Evolutionary conservation across 225 moss, liverwort and hornwort species (phyloP).

Genomic region (Sphagnum tenellum): DNA sequence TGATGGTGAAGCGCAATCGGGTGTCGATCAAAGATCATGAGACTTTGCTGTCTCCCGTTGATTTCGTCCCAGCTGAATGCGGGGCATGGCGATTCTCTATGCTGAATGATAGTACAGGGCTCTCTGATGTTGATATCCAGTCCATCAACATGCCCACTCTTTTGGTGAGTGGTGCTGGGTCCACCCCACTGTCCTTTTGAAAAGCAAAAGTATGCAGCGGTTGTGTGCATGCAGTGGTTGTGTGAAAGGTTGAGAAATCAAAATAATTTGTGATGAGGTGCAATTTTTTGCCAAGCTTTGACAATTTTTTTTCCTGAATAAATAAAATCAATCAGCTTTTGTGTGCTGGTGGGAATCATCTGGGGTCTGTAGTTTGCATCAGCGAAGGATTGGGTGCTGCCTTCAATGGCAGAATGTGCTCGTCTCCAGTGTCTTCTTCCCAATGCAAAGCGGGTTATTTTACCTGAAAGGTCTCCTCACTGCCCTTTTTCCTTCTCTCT

Average conservation of each 20-base stretch:
- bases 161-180: constrained; percentile 33
- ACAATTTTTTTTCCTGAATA: too few species aligned
- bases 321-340: too few species aligned
- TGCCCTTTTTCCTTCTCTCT: too few species aligned
- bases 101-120: constrained; percentile 71
- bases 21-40: constrained; percentile 53
- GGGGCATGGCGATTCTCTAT: constrained; percentile 85
- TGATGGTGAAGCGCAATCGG: constrained; percentile 71
- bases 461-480: constrained; percentile 53
- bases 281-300: too few species aligned
- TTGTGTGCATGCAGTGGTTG: too few species aligned
- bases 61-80: constrained; percentile 73
- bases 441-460: constrained; percentile 60
- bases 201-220: too few species aligned
- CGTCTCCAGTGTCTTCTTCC: constrained; percentile 65
- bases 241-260: too few species aligned
- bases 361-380: constrained; percentile 41
- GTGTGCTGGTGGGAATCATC: too few species aligned
- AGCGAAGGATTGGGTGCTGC: constrained; percentile 61
- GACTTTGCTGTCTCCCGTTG: constrained; percentile 73
- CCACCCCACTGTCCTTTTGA: background rate
- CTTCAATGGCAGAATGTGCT: constrained; percentile 59
- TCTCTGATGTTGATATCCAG: constrained; percentile 49
- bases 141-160: constrained; percentile 52
- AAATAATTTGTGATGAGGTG: too few species aligned